Conservation (phyloP, 2,329 filamentous ascomycete species). For the Aspergillus sp. region DNA sequence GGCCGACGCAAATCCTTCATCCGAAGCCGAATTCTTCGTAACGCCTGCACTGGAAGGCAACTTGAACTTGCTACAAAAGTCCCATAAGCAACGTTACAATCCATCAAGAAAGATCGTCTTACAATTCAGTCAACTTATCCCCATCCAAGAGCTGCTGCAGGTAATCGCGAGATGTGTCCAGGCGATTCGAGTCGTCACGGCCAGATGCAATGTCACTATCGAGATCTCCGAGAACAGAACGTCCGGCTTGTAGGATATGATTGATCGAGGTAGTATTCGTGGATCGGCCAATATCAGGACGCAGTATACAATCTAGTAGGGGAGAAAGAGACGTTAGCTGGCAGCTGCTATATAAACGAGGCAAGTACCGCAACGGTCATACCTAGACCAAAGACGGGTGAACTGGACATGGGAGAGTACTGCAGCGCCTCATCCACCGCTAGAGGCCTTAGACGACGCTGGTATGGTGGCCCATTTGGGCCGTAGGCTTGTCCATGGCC, state of each 20-base stretch:
- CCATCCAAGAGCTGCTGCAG: slow-evolving; percentile 65
- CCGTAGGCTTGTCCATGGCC: slow-evolving; percentile 18
- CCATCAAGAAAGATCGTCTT: slow-evolving; percentile 9
- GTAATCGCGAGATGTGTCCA: slow-evolving; percentile 65
- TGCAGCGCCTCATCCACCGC: slow-evolving; percentile 42
- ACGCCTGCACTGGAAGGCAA: slow-evolving; percentile 22
- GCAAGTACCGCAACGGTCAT: slow-evolving; percentile 6
- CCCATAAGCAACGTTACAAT: slow-evolving; percentile 8
- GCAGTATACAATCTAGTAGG: slow-evolving; percentile 33
- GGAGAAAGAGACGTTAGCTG: slow-evolving; percentile 5
- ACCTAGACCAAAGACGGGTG: slow-evolving; percentile 41
- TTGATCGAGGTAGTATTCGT: slow-evolving; percentile 34
- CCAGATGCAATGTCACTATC: slow-evolving; percentile 61
- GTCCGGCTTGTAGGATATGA: slow-evolving; percentile 44
- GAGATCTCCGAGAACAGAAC: slow-evolving; percentile 54
- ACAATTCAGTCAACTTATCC: slow-evolving; percentile 49
- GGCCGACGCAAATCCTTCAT: slow-evolving; percentile 17
- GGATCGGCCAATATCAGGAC: slow-evolving; percentile 34
- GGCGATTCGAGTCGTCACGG: slow-evolving; percentile 49
- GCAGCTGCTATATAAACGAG: not conserved
- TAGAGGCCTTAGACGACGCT: slow-evolving; percentile 28
- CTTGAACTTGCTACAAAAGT: slow-evolving; percentile 35
- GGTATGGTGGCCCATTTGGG: slow-evolving; percentile 20
- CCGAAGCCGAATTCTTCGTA: slow-evolving; percentile 11
- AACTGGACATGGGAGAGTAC: slow-evolving; percentile 44